Percentiles rank a stretch among this genome's conserved stretches.
Evolutionary conservation across 176 grass and related monocot genomes (phyloP).

Genomic region (Elymus sibiricus): DNA sequence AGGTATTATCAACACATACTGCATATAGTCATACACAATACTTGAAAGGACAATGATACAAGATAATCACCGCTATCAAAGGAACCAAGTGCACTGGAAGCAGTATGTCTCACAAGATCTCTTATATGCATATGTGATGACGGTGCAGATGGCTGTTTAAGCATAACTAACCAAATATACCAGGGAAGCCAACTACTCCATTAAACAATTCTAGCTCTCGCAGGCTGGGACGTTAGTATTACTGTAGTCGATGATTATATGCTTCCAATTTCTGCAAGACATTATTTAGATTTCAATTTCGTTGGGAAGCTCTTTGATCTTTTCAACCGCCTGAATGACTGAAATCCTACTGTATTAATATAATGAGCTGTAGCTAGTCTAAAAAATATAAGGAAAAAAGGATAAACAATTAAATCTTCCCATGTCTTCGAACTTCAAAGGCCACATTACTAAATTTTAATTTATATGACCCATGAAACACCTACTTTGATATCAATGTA

Average conservation of each 20-base stretch:
- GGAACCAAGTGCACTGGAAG: not conserved
- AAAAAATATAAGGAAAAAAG: not conserved
- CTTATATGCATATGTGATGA: not conserved
- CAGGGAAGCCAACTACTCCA: not conserved
- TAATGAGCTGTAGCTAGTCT: not conserved
- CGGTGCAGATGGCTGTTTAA: not conserved
- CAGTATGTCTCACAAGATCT: conserved; percentile 2
- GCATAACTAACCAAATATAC: not conserved
- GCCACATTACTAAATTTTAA: not conserved
- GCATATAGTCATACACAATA: not conserved
- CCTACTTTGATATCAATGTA: not conserved
- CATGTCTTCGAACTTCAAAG: not conserved
- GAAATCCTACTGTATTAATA: not conserved
- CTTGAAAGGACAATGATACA: not conserved
- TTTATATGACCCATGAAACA: not conserved
- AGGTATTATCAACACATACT: not conserved
- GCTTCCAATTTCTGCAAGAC: not conserved
- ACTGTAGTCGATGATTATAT: not conserved
- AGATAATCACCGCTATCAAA: not conserved
- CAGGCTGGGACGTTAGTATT: not conserved
- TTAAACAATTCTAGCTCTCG: conserved; percentile 8
- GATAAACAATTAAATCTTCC: not conserved
- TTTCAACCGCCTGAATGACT: conserved; percentile 9
- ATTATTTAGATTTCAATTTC: not conserved
- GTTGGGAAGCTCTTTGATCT: not conserved